Base-by-base conservation (phyloP, 768 basidiomycete genomes). In the Rhodocollybia butyracea region DNA sequence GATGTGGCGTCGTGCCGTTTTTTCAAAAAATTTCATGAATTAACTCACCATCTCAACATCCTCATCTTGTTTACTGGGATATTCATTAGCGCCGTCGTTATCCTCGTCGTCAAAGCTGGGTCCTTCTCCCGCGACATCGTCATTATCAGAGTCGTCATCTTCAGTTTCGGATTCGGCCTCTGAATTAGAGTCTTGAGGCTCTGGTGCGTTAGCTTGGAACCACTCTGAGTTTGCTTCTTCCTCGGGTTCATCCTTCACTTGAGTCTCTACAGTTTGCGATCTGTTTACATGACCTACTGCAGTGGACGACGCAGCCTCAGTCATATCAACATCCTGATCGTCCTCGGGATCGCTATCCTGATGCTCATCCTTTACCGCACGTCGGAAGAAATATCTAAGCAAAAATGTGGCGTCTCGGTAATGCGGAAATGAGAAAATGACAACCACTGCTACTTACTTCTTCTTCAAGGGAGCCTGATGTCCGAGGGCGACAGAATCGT, bases 361-460 rank as follows among this genome's bases (percentile, higher is more conserved):
- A 60, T 85, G 90, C 32, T 84, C 86, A 1, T 79, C 75, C 10
- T 69, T 72, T 17, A 73, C 69, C 59, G 68, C 73, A 36, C 86
- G 77, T 5, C 88, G 81, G 72, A 91, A 91, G 69, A 91, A 90
- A 66, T 91, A 91, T 64, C 89, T 91, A 50, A n/a, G n/a, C 3
- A 32, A 19, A 24, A 22, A 54, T 54, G 12, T 12, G 50, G 31
- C 31, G 36, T 45, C 3, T 30, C 12, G 41, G 17, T 36, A 27
- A 42, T n/a, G 22, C 30, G 27, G 3, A 55, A 0, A 24, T 31
- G 15, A 26, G 48, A 22, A 50, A 4, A 50, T 22, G 26, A 36
- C 31, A 47, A 32, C 27, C 17, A 47, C 34, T n/a, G n/a, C 39
- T 15, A 29, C 64, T 46, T 62, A 94, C 93, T 82, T 87, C 69